phyloP scores from a whole-genome alignment of 2,329 filamentous ascomycete genomes.

The Fusarium sp. region DNA sequence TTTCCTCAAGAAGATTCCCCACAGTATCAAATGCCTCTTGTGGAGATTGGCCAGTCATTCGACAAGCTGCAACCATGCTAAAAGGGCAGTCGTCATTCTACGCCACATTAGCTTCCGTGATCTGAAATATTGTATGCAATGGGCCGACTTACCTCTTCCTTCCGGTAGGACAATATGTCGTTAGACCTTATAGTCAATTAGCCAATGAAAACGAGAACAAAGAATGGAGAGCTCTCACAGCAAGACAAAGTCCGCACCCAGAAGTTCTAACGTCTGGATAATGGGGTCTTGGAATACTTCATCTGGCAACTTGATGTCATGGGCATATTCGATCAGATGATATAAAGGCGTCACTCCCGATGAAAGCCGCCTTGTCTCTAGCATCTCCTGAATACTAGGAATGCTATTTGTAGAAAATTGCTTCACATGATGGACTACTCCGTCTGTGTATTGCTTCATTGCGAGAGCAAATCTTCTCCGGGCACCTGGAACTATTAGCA shows the following conservation, averaged over 20 bases:
- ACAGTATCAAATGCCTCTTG: slow-evolving; percentile 17
- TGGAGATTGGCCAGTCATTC: slow-evolving; percentile 11
- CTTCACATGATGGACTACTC: slow-evolving; percentile 20
- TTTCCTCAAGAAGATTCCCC: neutral
- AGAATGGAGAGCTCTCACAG: neutral
- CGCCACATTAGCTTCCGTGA: neutral
- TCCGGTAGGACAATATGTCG: slow-evolving; percentile 12
- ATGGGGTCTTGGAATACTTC: neutral
- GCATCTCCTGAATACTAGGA: slow-evolving; percentile 15
- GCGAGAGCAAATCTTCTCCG: slow-evolving; percentile 3
- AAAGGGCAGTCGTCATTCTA: slow-evolving; percentile 20
- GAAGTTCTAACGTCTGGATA: slow-evolving; percentile 7
- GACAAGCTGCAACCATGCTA: slow-evolving; percentile 20
- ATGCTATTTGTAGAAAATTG: slow-evolving; percentile 5
- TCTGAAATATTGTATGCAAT: accelerated
- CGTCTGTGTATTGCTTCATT: slow-evolving; percentile 21
- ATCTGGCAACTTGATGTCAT: slow-evolving; percentile 1
- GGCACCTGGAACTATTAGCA: neutral
- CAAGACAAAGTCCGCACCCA: slow-evolving; percentile 12
- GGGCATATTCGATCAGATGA: slow-evolving; percentile 15
- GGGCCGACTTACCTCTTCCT: neutral
- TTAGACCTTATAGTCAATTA: neutral
- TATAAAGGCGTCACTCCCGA: slow-evolving; percentile 17
- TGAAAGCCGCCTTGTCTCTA: neutral
- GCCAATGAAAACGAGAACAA: accelerated